A percentile compares a stretch with the other conserved stretches of the same genome.
Conservation (phyloP, 345 rosid genomes). For the Anacardium occidentale region DNA sequence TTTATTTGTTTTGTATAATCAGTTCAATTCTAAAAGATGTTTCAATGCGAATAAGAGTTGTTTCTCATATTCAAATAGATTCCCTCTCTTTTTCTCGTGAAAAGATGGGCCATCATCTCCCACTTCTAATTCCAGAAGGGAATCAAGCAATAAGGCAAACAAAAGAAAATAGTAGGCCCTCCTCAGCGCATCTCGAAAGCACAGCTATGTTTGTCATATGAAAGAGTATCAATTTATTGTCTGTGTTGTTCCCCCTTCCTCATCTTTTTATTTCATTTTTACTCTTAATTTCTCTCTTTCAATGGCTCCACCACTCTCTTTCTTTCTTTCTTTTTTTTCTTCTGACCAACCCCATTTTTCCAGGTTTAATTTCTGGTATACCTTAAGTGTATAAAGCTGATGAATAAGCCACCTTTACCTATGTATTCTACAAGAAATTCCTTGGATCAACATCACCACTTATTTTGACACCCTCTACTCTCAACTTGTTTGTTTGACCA, state of each 20-base stretch:
- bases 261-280: background rate
- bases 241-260: conserved; percentile 19
- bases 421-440: background rate
- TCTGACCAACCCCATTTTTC: conserved; percentile 25
- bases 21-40: too few species aligned
- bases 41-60: too few species aligned
- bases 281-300: background rate
- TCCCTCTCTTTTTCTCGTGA: conserved; percentile 23
- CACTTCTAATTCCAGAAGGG: conserved; percentile 12
- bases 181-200: conserved; percentile 37
- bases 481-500: conserved; percentile 29
- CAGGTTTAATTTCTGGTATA: conserved; percentile 5
- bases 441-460: too few species aligned
- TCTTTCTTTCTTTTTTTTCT: background rate
- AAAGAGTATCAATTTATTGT: conserved; percentile 28
- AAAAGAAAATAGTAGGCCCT: conserved; percentile 31
- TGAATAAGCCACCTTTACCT: background rate
- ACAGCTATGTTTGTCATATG: conserved; percentile 30
- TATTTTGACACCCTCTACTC: conserved; percentile 11
- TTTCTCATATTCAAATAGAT: conserved; percentile 33
- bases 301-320: conserved; percentile 19
- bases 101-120: conserved; percentile 8
- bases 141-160: conserved; percentile 29
- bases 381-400: conserved; percentile 6
- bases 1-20: too few species aligned